Evolutionary conservation across 2,329 filamentous ascomycete species (phyloP).

Genomic region (Lizonia empirigonia): DNA sequence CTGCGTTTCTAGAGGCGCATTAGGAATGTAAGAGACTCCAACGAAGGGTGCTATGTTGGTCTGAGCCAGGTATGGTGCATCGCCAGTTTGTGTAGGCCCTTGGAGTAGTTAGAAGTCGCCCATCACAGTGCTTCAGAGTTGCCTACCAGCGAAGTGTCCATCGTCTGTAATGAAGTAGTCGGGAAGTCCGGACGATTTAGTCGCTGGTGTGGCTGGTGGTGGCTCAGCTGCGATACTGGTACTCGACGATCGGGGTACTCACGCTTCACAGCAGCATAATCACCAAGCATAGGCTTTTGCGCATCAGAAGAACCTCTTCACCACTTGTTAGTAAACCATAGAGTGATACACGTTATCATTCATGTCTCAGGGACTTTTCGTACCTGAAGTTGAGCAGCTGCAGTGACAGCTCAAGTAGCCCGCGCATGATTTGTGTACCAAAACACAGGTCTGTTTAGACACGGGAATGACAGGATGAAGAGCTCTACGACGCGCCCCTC

Average conservation of each 20-base stretch:
- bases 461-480: conserved; percentile 9
- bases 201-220: conserved; percentile 28
- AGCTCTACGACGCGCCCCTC: background rate
- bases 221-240: conserved; percentile 7
- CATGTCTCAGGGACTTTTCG: conserved; percentile 6
- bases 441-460: background rate
- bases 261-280: conserved; percentile 27
- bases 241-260: conserved; percentile 18
- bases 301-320: conserved; percentile 14
- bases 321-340: background rate
- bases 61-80: conserved; percentile 72
- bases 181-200: conserved; percentile 30
- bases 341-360: background rate
- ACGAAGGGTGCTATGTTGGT: conserved; percentile 69
- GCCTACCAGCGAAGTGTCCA: conserved; percentile 36
- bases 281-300: conserved; percentile 25
- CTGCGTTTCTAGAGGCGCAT: conserved; percentile 72
- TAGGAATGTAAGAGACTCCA: conserved; percentile 67
- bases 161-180: conserved; percentile 44
- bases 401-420: conserved; percentile 32
- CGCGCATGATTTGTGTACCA: conserved; percentile 26
- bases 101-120: conserved; percentile 9
- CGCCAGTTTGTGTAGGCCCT: conserved; percentile 73
- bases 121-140: background rate
- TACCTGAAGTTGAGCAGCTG: conserved; percentile 34